Conservation (phyloP, 1,284 basidiomycete species). For the Amylostereum chailletii region DNA sequence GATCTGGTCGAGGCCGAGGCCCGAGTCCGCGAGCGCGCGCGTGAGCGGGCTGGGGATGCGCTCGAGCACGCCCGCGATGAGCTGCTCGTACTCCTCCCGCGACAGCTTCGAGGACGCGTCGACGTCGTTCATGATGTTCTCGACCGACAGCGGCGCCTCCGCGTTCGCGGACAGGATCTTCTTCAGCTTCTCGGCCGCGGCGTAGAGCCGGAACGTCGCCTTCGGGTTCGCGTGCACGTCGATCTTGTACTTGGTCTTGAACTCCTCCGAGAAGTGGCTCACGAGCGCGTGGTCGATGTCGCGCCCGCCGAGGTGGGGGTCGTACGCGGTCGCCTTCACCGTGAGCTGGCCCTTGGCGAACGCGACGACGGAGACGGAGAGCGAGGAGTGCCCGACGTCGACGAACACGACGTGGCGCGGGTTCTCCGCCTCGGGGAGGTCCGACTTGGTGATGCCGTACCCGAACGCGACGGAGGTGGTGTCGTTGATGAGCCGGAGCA, state of each 20-base stretch:
- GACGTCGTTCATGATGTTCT: constrained; percentile 89
- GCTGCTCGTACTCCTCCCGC: constrained; percentile 52
- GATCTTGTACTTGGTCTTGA: constrained; percentile 92
- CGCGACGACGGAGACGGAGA: constrained; percentile 79
- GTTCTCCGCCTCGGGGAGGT: constrained; percentile 77
- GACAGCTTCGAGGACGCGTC: constrained; percentile 54
- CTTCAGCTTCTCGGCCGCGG: constrained; percentile 71
- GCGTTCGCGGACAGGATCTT: constrained; percentile 77
- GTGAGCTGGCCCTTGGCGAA: constrained; percentile 88
- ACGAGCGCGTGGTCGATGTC: constrained; percentile 89
- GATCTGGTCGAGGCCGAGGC: constrained; percentile 50
- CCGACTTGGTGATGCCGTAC: constrained; percentile 94
- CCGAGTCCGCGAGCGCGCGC: constrained; percentile 48
- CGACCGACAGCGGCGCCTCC: constrained; percentile 83
- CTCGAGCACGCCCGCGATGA: constrained; percentile 45
- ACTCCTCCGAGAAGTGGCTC: constrained; percentile 80
- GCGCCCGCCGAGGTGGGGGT: constrained; percentile 86
- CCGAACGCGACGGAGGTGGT: constrained; percentile 88
- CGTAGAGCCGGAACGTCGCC: constrained; percentile 81
- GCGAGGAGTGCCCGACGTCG: constrained; percentile 86
- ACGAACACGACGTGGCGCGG: constrained; percentile 85
- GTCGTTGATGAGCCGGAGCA: constrained; percentile 91
- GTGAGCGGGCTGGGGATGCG: constrained; percentile 48
- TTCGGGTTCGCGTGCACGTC: constrained; percentile 87
- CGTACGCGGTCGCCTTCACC: constrained; percentile 82